Evolutionary conservation across 1,284 basidiomycete genomes (phyloP), one percentile per base, ranked within the genome.

Genomic region (Melampsora larici-populina): DNA sequence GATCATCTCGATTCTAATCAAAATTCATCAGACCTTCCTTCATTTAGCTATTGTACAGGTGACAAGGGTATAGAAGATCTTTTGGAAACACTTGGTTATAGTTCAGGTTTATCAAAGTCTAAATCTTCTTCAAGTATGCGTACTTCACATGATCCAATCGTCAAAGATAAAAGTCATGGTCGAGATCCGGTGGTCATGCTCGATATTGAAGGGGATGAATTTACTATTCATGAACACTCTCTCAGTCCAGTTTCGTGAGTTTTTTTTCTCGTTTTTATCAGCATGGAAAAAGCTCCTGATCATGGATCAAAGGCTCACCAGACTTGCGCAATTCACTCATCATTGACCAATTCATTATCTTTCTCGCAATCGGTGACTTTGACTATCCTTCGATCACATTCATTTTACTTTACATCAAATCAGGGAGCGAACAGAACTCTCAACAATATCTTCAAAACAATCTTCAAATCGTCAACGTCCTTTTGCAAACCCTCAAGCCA

Each of bases 241-340:
- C 68, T 78, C 11, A 78, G 75, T 58, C 75, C 75, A 63, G 75
- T 78, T 40, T 51, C 75, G 75, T 78, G 24, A 70, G 75, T 65
- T 29, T 43, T 60, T 64, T 18, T 64, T 64, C 8, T n/a, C 18
- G 18, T 64, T 8, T 8, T 31, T 8, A 33, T 64, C 9, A 6
- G 8, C 29, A 64, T 64, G 33, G 24, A 64, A 26, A 24, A 36
- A 36, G 36, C 36, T n/a, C n/a, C n/a, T n/a, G n/a, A n/a, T 36
- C 36, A 36, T 36, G 36, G 36, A 36, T 36, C 36, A 36, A 36
- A 36, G 36, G 3, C 51, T 26, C 51, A 18, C 51, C 51, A 21
- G 29, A 40, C 40, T 67, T 67, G 5, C 36, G 7, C n/a, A 36
- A 0, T 29, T 36, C 21, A 17, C n/a, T 67, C 40, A 2, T 43